These are phyloP conservation scores for Termitomyces sp. DNA, from an alignment of 768 basidiomycete genomes.

Conservation along the genomic window DNA sequence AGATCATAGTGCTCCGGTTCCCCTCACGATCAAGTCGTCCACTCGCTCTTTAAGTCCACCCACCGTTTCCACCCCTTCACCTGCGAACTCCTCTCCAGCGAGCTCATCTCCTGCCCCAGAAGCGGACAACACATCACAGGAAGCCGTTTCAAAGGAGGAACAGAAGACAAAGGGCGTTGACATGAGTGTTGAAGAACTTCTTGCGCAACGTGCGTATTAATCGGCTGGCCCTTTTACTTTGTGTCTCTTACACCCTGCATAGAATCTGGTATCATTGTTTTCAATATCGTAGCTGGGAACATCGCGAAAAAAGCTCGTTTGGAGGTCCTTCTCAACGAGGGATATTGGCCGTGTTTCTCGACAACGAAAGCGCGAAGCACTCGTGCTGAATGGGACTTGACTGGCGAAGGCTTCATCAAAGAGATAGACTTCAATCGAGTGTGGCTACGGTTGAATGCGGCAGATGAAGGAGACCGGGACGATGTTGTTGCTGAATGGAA, in stretches of 20 bases:
- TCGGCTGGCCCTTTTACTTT: not conserved
- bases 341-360: slow-evolving; percentile 90
- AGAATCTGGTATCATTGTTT: slow-evolving; percentile 89
- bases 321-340: slow-evolving; percentile 89
- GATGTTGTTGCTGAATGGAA: slow-evolving; percentile 82
- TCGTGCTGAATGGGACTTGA: slow-evolving; percentile 72
- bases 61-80: not conserved
- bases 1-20: slow-evolving; percentile 24
- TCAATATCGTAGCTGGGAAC: slow-evolving; percentile 80
- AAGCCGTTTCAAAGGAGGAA: slow-evolving; percentile 5
- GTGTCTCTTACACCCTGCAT: slow-evolving; percentile 12
- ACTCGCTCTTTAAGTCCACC: slow-evolving; percentile 8
- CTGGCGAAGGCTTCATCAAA: slow-evolving; percentile 92
- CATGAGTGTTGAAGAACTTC: slow-evolving; percentile 64
- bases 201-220: slow-evolving; percentile 55
- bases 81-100: slow-evolving; percentile 2
- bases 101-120: not conserved
- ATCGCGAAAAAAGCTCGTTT: slow-evolving; percentile 78
- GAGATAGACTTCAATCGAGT: slow-evolving; percentile 90
- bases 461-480: slow-evolving; percentile 79
- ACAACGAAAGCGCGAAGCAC: slow-evolving; percentile 66
- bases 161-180: slow-evolving; percentile 42
- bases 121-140: not conserved
- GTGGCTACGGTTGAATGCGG: slow-evolving; percentile 83
- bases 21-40: slow-evolving; percentile 31